These are phyloP conservation scores for Protea cynaroides DNA, from an alignment of 164 flowering plant species.

Conservation along the genomic window DNA sequence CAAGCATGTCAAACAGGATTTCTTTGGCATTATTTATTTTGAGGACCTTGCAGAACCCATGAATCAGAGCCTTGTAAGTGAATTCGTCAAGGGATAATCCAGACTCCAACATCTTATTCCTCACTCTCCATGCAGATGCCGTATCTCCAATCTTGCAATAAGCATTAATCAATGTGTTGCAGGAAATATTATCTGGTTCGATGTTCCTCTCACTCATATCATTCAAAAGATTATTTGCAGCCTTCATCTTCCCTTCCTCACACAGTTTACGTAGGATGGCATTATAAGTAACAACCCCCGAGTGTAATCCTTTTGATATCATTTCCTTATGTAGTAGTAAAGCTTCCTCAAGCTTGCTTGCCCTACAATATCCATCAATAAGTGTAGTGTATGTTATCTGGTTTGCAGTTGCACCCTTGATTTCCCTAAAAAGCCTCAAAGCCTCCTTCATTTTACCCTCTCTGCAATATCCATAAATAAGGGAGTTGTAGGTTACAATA, in stretches of 20 bases:
- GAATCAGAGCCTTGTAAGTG: constrained; percentile 81
- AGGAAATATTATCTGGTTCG: constrained; percentile 76
- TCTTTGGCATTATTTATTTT: constrained; percentile 69
- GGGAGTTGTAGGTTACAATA: constrained; percentile 77
- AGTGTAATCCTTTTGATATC: constrained; percentile 60
- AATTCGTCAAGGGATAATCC: constrained; percentile 57
- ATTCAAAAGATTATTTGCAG: constrained; percentile 60
- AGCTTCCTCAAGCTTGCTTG: constrained; percentile 59
- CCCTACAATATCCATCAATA: constrained; percentile 85
- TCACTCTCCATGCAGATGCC: constrained; percentile 66
- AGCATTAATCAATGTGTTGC: constrained; percentile 93
- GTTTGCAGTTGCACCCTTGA: constrained; percentile 62
- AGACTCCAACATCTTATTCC: constrained; percentile 61
- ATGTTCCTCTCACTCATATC: constrained; percentile 75
- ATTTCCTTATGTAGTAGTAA: constrained; percentile 51
- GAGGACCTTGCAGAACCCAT: constrained; percentile 67
- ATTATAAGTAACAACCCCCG: constrained; percentile 71
- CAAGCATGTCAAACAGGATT: constrained; percentile 57
- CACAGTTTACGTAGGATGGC: constrained; percentile 78
- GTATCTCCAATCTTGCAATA: constrained; percentile 85
- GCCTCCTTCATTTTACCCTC: constrained; percentile 95
- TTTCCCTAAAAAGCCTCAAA: constrained; percentile 55
- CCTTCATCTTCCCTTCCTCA: constrained; percentile 64
- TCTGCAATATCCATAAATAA: constrained; percentile 67
- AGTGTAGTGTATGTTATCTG: constrained; percentile 81